Evolutionary conservation across 495 filamentous ascomycete genomes (phyloP), one percentile per base, ranked within the genome.

Genomic region (Aspergillus conjunctus): DNA sequence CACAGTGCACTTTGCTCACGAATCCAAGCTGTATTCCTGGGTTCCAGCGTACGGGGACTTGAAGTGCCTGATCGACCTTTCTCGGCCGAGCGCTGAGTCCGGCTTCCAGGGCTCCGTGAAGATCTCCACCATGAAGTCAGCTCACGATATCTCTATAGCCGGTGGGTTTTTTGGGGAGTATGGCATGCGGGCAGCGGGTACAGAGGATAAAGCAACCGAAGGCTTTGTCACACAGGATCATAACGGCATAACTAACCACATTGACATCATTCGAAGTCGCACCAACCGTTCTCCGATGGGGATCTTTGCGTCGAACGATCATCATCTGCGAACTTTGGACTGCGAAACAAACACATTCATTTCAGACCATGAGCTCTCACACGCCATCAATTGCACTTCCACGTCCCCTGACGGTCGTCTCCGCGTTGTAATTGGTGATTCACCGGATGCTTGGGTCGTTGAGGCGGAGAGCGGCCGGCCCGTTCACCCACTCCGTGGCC

Each of bases 141-240:
- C 73, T 7, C 76, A 88, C 59, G 86, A 85, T 51, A 79, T 92
- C 12, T 77, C 94, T 8, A 82, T 97, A 37, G 90, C 86, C 3
- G 93, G 93, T 33, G 85, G 89, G 18, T 96, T 94, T 69, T 78
- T 80, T 48, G 93, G 93, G 4, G 89, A 93, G 63, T 97, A 96
- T 66, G 85, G 85, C 15, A 68, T 96, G 54, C 79, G 91, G 11
- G 73, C 80, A 20, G 71, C 78, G 14, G 71, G 72, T 9, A 78
- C 77, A 32, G 67, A 71, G 20, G 70, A 72, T 11, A 67, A 67
- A 15, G 79, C 75, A 49, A 81, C 79, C n/a, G 77, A 83, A 46
- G 91, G 91, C 5, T 74, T 80, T 31, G 86, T 94, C 37, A 89
- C 88, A 3, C 79, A 80, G 51, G 79, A 87, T 43, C 68, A 76